Conservation (phyloP, 2,329 filamentous ascomycete species). For the Tolypocladium inflatum region DNA sequence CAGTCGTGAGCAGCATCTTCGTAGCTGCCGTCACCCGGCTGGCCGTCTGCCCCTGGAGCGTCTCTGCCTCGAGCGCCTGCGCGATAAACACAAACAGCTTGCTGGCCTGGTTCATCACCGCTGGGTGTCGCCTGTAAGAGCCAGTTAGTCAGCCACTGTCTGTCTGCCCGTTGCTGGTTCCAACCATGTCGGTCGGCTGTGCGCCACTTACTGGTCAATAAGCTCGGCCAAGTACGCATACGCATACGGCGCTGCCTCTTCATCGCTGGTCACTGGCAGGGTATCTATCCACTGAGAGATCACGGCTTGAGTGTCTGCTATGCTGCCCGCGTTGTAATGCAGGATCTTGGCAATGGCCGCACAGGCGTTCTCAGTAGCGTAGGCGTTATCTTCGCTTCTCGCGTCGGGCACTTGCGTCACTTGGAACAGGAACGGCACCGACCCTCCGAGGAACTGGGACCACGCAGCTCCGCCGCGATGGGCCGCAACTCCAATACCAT, state of each 20-base stretch:
- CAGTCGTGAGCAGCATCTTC: slow-evolving; percentile 65
- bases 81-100: slow-evolving; percentile 80
- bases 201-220: slow-evolving; percentile 76
- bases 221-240: slow-evolving; percentile 87
- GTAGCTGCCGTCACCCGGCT: slow-evolving; percentile 66
- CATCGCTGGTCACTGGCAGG: slow-evolving; percentile 85
- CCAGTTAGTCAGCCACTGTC: slow-evolving; percentile 14
- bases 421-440: slow-evolving; percentile 75
- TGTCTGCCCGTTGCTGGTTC: neutral
- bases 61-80: slow-evolving; percentile 83
- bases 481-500: slow-evolving; percentile 90
- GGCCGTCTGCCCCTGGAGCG: slow-evolving; percentile 76
- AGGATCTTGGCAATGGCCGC: slow-evolving; percentile 95
- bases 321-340: slow-evolving; percentile 73
- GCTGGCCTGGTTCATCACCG: slow-evolving; percentile 64
- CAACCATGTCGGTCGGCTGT: neutral
- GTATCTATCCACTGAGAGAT: slow-evolving; percentile 84
- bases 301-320: slow-evolving; percentile 67
- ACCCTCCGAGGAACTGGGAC: slow-evolving; percentile 76
- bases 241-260: slow-evolving; percentile 93
- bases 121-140: slow-evolving; percentile 70
- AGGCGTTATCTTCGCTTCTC: slow-evolving; percentile 85
- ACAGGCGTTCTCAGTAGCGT: slow-evolving; percentile 94
- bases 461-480: slow-evolving; percentile 83
- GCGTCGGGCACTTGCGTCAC: slow-evolving; percentile 73